These are phyloP conservation scores for Fragilaria crotonensis DNA, from an alignment of 108 stramenopile genomes.

Conservation along the genomic window DNA sequence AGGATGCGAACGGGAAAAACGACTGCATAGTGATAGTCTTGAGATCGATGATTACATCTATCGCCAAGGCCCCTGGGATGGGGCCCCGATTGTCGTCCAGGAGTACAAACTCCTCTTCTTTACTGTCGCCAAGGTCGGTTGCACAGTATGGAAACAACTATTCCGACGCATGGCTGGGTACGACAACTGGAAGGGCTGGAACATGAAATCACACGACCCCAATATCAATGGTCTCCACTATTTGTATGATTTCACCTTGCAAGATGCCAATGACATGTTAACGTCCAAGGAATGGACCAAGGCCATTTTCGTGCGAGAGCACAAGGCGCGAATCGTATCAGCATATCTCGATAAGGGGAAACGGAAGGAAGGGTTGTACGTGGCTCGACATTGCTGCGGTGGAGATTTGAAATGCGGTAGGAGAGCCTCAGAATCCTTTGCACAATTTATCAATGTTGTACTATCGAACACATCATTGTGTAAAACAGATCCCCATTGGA, in stretches of 20 bases:
- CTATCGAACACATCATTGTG: not conserved
- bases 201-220: slow-evolving; percentile 7
- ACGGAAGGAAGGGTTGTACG: not conserved
- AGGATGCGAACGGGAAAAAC: not conserved
- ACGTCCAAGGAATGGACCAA: slow-evolving; percentile 30
- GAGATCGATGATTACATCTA: not conserved
- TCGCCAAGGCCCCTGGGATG: not conserved
- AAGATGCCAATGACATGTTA: slow-evolving; percentile 23
- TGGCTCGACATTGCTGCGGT: not conserved
- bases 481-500: not conserved
- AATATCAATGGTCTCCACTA: slow-evolving; percentile 31
- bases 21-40: not conserved
- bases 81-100: slow-evolving; percentile 36
- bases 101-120: slow-evolving; percentile 54
- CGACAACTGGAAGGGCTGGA: slow-evolving; percentile 16
- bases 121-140: slow-evolving; percentile 34
- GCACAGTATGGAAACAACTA: slow-evolving; percentile 39
- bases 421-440: not conserved
- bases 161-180: slow-evolving; percentile 51
- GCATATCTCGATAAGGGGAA: slow-evolving; percentile 10
- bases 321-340: slow-evolving; percentile 14
- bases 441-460: not conserved
- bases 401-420: not conserved
- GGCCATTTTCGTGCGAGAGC: slow-evolving; percentile 38
- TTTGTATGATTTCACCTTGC: slow-evolving; percentile 20